phyloP scores from a whole-genome alignment of 371 early-diverging fungal genomes.

The Mucor piriformis region DNA sequence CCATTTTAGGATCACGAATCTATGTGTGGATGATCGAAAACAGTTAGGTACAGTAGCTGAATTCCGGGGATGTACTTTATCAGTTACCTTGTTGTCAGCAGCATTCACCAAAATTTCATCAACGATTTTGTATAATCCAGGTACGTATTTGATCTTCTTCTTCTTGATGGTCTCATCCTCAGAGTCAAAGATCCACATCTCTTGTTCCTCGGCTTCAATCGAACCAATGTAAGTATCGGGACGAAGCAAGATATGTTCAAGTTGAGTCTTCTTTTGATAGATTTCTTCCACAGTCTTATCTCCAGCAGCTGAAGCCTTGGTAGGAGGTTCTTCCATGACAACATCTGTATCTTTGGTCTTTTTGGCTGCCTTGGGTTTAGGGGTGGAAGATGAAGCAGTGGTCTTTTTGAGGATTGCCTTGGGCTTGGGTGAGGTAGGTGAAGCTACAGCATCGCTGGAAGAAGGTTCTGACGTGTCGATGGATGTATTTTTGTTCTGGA shows the following conservation, averaged over 20 bases:
- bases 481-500: neutral
- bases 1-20: conserved; percentile 95
- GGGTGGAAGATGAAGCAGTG: conserved; percentile 7
- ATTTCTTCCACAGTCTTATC: conserved; percentile 86
- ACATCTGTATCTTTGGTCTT: conserved; percentile 7
- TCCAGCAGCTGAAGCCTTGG: conserved; percentile 6
- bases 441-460: neutral
- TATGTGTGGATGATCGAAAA: no score
- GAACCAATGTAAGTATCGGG: conserved; percentile 99
- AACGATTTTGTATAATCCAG: conserved; percentile 99
- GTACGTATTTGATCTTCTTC: conserved; percentile 86
- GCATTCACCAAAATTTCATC: conserved; percentile 99
- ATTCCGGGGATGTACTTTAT: no score
- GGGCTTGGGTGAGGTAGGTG: conserved; percentile 14
- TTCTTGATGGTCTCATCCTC: conserved; percentile 68
- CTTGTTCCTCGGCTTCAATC: conserved; percentile 81
- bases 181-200: conserved; percentile 89
- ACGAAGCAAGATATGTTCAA: conserved; percentile 98
- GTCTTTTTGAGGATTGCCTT: conserved; percentile 18
- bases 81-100: conserved; percentile 92
- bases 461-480: neutral
- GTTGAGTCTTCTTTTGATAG: conserved; percentile 98
- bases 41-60: no score
- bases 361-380: conserved; percentile 12
- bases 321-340: neutral